These are phyloP conservation scores for Wolfiporia cocos DNA, from an alignment of 1,284 basidiomycete species.

Conservation along the genomic window DNA sequence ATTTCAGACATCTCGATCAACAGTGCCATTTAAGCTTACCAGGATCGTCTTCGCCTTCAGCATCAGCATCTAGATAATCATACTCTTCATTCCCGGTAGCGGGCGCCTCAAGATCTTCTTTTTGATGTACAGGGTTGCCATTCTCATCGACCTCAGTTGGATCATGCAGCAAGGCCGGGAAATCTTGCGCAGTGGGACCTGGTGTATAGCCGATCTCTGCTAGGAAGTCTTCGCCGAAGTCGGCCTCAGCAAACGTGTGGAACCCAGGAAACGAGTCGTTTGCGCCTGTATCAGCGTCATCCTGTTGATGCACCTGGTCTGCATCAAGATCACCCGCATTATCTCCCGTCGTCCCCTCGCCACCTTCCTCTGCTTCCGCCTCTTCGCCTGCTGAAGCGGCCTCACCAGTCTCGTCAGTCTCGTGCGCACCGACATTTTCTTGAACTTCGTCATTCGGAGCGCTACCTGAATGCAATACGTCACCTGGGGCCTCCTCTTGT, in stretches of 20 bases:
- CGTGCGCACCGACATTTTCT: constrained; percentile 3
- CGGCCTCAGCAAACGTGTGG: constrained; percentile 22
- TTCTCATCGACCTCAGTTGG: not conserved
- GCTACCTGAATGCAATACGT: not conserved
- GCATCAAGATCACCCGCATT: constrained; percentile 21
- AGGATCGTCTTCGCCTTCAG: not conserved
- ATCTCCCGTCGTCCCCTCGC: constrained; percentile 5
- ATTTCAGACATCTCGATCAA: not conserved
- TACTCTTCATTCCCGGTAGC: not conserved
- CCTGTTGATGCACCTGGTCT: constrained; percentile 22
- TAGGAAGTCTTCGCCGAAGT: constrained; percentile 22
- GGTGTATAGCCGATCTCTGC: constrained; percentile 16
- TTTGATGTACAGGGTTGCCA: not conserved
- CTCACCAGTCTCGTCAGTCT: constrained; percentile 1
- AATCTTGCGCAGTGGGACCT: constrained; percentile 1
- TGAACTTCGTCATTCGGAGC: not conserved
- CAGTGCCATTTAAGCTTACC: not conserved
- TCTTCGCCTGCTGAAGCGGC: not conserved
- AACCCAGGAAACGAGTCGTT: constrained; percentile 20
- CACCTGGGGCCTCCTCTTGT: not conserved
- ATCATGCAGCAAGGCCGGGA: not conserved
- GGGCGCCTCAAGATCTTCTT: too few relatives aligned
- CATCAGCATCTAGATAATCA: not conserved
- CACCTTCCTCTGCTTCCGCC: constrained; percentile 4
- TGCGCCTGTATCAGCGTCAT: constrained; percentile 18